A percentile compares a stretch with the other conserved stretches of the same genome.
These are phyloP conservation scores for Colletotrichum sp. DNA, from an alignment of 2,329 filamentous ascomycete genomes.

Conservation along the genomic window DNA sequence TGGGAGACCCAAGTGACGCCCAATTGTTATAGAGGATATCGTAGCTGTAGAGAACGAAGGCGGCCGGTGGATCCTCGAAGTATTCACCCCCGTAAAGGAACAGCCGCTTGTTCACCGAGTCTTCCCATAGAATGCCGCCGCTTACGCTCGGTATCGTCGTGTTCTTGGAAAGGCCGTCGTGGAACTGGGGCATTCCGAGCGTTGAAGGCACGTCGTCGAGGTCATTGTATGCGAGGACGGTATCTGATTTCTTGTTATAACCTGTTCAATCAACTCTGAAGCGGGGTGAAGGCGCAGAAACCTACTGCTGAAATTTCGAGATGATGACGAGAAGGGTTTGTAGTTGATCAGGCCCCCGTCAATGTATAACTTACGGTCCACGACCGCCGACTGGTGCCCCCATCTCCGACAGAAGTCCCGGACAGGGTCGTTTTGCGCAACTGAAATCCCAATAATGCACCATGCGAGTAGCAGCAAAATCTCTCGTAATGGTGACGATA, in stretches of 20 bases:
- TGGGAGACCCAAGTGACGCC: background rate
- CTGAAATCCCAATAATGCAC: background rate
- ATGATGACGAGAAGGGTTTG: background rate
- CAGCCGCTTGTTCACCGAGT: background rate
- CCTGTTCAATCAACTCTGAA: background rate
- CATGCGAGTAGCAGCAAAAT: background rate
- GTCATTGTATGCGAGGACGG: background rate
- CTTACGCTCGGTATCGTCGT: background rate
- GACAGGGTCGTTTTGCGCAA: background rate
- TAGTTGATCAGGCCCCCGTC: background rate
- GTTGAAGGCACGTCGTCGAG: background rate
- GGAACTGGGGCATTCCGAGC: background rate
- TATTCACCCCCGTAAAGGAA: background rate
- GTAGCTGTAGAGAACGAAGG: background rate
- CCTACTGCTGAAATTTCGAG: background rate
- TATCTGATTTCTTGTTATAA: background rate
- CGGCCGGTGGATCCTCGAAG: background rate
- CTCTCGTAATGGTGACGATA: background rate
- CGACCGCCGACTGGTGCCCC: background rate
- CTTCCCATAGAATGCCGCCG: background rate
- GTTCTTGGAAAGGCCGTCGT: background rate
- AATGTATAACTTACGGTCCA: background rate
- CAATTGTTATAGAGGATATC: background rate
- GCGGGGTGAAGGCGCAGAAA: background rate
- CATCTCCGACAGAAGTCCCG: background rate